A percentile compares a stretch with the other conserved stretches of the same genome.
Evolutionary conservation across 2,329 filamentous ascomycete species (phyloP).

Genomic region (Curvularia eragrostidis): DNA sequence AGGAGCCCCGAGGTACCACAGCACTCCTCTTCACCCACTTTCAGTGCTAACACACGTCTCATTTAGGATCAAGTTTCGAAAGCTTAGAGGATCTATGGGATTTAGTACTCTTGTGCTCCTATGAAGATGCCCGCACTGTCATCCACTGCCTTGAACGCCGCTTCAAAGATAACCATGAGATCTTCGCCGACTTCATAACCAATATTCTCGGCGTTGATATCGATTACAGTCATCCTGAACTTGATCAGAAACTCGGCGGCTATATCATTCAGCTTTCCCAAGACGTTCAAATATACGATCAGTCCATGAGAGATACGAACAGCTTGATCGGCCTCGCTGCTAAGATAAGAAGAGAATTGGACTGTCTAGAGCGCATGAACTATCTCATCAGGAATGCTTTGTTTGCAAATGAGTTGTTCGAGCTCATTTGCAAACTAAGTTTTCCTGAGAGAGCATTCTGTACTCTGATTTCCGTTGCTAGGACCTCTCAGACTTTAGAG

Average conservation of each 20-base stretch:
- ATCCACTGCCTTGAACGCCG: neutral
- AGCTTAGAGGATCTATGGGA: constrained; percentile 4
- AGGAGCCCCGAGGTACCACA: neutral
- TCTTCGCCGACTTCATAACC: constrained; percentile 5
- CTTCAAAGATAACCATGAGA: neutral
- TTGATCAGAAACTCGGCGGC: constrained; percentile 13
- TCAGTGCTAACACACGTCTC: neutral
- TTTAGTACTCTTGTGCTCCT: neutral
- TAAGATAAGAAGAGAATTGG: neutral
- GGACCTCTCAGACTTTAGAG: neutral
- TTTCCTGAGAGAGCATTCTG: constrained; percentile 15
- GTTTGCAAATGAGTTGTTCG: constrained; percentile 16
- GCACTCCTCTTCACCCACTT: neutral
- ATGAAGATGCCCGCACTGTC: neutral
- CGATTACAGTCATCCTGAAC: neutral
- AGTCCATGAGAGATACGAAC: constrained; percentile 1
- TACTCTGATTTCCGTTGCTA: constrained; percentile 16
- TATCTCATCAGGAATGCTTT: constrained; percentile 8
- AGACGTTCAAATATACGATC: neutral
- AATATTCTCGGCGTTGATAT: constrained; percentile 12
- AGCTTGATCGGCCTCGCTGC: constrained; percentile 1
- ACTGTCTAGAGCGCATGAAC: constrained; percentile 5
- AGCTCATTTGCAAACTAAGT: constrained; percentile 16
- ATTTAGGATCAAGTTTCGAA: neutral
- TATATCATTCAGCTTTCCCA: constrained; percentile 10